phyloP scores from a whole-genome alignment of 495 filamentous ascomycete genomes.

The Barbatosphaeria neglecta region DNA sequence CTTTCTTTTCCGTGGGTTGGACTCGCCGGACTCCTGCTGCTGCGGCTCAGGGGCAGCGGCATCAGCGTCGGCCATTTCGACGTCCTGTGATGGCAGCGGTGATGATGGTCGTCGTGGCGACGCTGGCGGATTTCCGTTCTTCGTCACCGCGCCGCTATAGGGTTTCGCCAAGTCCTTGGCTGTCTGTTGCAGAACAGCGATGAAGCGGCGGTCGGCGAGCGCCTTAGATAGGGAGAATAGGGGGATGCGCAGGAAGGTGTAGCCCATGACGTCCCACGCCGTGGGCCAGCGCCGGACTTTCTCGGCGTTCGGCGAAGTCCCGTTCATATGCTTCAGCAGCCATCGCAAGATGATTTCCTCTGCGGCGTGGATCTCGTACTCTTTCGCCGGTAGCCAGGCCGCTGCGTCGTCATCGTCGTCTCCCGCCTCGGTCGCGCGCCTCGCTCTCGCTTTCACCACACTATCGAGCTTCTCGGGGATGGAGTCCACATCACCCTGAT shows the following conservation, averaged over 20 bases:
- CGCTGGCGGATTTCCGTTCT: too few species aligned
- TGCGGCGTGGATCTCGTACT: conserved; percentile 30
- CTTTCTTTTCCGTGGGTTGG: conserved; percentile 24
- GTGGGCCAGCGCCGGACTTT: conserved; percentile 30
- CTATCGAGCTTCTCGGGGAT: conserved; percentile 29
- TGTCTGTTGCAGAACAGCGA: conserved; percentile 26
- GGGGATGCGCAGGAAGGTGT: conserved; percentile 28
- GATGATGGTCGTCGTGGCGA: too few species aligned
- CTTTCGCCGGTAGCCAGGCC: too few species aligned
- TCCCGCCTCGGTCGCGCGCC: too few species aligned
- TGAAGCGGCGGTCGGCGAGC: conserved; percentile 31
- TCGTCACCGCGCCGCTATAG: conserved; percentile 1
- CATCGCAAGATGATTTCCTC: conserved; percentile 37
- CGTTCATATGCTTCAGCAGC: conserved; percentile 37
- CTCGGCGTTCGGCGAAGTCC: conserved; percentile 25
- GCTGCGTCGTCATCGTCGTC: too few species aligned
- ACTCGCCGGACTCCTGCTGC: too few species aligned
- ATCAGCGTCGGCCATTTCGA: conserved; percentile 17
- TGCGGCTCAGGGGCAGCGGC: background rate
- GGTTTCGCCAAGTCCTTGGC: conserved; percentile 29
- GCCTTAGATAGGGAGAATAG: conserved; percentile 32
- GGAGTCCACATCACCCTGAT: conserved; percentile 22
- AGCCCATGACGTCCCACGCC: conserved; percentile 29
- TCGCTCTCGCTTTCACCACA: too few species aligned
- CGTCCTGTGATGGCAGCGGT: conserved; percentile 13